Percentiles rank a stretch among this genome's conserved stretches.
These are phyloP conservation scores for Dentipellis fragilis DNA, from an alignment of 768 basidiomycete species.

Conservation along the genomic window DNA sequence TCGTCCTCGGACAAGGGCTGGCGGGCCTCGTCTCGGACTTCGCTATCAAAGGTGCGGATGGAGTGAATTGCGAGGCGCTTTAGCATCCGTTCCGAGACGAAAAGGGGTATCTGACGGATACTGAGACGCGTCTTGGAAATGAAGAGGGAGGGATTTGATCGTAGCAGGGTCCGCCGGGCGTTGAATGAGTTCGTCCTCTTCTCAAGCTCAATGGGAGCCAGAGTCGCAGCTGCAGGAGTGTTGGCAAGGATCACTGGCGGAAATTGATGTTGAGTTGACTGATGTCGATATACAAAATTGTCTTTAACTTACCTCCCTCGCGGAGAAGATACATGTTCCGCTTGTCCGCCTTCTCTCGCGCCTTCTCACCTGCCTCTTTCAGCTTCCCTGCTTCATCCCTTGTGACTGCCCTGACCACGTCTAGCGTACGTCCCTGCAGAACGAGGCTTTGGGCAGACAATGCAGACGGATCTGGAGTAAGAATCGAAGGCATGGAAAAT, in stretches of 20 bases:
- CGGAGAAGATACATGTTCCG: slow-evolving; percentile 91
- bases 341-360: slow-evolving; percentile 85
- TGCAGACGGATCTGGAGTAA: slow-evolving; percentile 90
- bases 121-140: slow-evolving; percentile 92
- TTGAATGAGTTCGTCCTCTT: slow-evolving; percentile 80
- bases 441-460: slow-evolving; percentile 75
- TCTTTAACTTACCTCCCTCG: slow-evolving; percentile 70
- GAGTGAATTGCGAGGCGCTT: slow-evolving; percentile 84
- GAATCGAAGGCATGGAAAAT: slow-evolving; percentile 77
- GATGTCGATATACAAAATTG: background rate
- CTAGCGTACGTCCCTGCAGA: slow-evolving; percentile 86
- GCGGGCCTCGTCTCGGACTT: slow-evolving; percentile 56
- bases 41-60: slow-evolving; percentile 65
- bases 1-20: slow-evolving; percentile 66
- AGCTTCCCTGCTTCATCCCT: slow-evolving; percentile 81
- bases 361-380: slow-evolving; percentile 79
- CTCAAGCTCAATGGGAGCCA: slow-evolving; percentile 72
- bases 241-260: slow-evolving; percentile 80
- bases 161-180: slow-evolving; percentile 71
- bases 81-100: slow-evolving; percentile 81
- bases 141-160: slow-evolving; percentile 87
- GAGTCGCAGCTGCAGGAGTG: slow-evolving; percentile 62
- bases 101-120: slow-evolving; percentile 85
- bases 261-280: background rate
- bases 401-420: slow-evolving; percentile 84